phyloP scores from a whole-genome alignment of 768 basidiomycete species.

The Boletus subcaerulescens region DNA sequence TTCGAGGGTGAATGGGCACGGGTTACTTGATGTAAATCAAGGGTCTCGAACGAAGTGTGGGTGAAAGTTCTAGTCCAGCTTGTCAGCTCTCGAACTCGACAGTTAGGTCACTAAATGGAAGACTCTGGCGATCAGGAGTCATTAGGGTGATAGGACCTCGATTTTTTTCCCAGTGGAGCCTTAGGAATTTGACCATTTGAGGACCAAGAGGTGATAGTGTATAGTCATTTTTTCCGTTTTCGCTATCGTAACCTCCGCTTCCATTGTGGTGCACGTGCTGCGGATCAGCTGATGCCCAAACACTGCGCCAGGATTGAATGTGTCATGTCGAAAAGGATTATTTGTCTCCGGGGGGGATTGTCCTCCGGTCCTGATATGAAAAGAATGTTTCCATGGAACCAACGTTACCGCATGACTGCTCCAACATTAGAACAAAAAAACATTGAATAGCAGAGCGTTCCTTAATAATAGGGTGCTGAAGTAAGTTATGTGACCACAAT shows the following conservation, averaged over 20 bases:
- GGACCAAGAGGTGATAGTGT: slow-evolving; percentile 13
- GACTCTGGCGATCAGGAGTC: slow-evolving; percentile 27
- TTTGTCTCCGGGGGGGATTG: slow-evolving; percentile 26
- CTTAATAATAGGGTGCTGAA: slow-evolving; percentile 30
- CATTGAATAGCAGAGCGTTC: slow-evolving; percentile 24
- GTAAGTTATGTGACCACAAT: slow-evolving; percentile 23
- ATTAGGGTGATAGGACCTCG: slow-evolving; percentile 20
- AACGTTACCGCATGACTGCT: slow-evolving; percentile 19
- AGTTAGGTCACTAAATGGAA: slow-evolving; percentile 29
- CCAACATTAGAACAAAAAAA: slow-evolving; percentile 24
- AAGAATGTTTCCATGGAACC: slow-evolving; percentile 28
- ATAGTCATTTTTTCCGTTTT: slow-evolving; percentile 24
- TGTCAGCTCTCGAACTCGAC: slow-evolving; percentile 19
- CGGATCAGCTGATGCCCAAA: slow-evolving; percentile 26
- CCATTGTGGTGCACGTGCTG: slow-evolving; percentile 32
- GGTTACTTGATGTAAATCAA: slow-evolving; percentile 17
- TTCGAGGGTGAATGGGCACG: slow-evolving; percentile 17
- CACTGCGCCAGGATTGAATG: slow-evolving; percentile 19
- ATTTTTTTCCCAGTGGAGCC: slow-evolving; percentile 21
- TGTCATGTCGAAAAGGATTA: slow-evolving; percentile 16
- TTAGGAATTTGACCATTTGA: slow-evolving; percentile 23
- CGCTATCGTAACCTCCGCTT: slow-evolving; percentile 24
- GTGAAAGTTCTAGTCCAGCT: slow-evolving; percentile 2
- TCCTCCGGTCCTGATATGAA: slow-evolving; percentile 27
- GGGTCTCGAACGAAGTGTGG: slow-evolving; percentile 14